Evolutionary conservation across 225 moss, liverwort and hornwort genomes (phyloP).

Genomic region (Polytrichum formosum): DNA sequence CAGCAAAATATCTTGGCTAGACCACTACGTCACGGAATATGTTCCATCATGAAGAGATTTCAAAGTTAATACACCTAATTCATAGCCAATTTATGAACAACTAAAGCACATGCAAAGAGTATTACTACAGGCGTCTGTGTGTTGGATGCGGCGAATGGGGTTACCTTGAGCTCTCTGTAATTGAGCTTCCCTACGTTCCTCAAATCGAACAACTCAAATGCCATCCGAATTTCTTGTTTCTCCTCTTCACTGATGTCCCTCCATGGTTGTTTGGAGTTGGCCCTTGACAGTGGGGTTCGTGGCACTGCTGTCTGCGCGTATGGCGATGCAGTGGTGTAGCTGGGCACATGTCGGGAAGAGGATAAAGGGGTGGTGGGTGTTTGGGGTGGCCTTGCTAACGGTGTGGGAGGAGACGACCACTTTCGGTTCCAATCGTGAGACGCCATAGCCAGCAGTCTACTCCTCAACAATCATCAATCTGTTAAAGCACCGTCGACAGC

Average conservation of each 20-base stretch:
- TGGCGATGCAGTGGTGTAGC: background rate
- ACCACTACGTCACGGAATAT: too few relatives aligned
- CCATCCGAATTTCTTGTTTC: slow-evolving; percentile 55
- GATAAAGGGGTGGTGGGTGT: background rate
- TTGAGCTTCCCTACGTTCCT: slow-evolving; percentile 61
- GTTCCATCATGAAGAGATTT: too few relatives aligned
- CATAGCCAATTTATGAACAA: too few relatives aligned
- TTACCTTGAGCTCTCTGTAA: slow-evolving; percentile 62
- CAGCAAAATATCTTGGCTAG: too few relatives aligned
- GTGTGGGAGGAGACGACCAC: slow-evolving; percentile 15
- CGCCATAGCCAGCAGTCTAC: too few relatives aligned
- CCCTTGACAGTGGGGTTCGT: background rate
- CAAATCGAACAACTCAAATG: slow-evolving; percentile 66
- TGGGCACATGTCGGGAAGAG: background rate
- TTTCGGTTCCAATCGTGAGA: slow-evolving; percentile 6
- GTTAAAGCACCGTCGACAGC: too few relatives aligned
- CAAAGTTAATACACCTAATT: too few relatives aligned
- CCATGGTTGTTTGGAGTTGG: slow-evolving; percentile 5
- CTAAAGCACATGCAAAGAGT: too few relatives aligned
- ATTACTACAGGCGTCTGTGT: background rate
- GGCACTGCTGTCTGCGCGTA: background rate
- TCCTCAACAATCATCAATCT: too few relatives aligned
- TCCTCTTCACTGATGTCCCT: slow-evolving; percentile 54
- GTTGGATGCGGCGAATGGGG: background rate
- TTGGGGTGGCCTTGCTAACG: slow-evolving; percentile 5